phyloP scores from a whole-genome alignment of 805 yeast species.

The Kluyveromyces aestuarii region DNA sequence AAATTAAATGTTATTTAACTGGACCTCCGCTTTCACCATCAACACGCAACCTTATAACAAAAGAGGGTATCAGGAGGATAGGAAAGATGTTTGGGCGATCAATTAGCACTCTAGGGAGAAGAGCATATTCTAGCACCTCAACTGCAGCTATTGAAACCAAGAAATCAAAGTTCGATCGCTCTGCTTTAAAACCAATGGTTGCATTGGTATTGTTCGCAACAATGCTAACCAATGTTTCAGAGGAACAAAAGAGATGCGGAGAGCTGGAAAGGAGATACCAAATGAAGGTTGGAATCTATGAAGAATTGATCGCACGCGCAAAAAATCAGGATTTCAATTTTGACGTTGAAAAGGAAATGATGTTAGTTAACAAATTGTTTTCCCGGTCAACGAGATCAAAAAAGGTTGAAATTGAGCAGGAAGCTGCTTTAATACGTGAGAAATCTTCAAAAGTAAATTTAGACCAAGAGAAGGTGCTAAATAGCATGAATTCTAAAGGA shows the following conservation, averaged over 20 bases:
- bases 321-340: constrained; percentile 31
- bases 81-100: neutral
- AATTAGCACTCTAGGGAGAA: neutral
- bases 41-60: no score
- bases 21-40: neutral
- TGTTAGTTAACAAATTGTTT: constrained; percentile 29
- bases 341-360: constrained; percentile 34
- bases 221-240: constrained; percentile 38
- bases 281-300: constrained; percentile 31
- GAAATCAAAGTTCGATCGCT: constrained; percentile 24
- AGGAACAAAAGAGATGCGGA: constrained; percentile 31
- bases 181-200: constrained; percentile 32
- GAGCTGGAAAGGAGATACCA: constrained; percentile 32
- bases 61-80: no score
- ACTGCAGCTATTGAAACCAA: constrained; percentile 2
- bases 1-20: neutral
- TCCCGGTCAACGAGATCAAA: constrained; percentile 11
- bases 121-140: constrained; percentile 4
- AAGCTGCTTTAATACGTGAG: constrained; percentile 7
- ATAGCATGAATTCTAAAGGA: constrained; percentile 15
- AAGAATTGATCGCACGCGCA: constrained; percentile 30
- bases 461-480: constrained; percentile 15
- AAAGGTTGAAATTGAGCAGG: constrained; percentile 12
- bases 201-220: constrained; percentile 39
- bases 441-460: neutral